Base-by-base conservation (phyloP, 805 yeast species). In the Citeromyces matritensis region DNA sequence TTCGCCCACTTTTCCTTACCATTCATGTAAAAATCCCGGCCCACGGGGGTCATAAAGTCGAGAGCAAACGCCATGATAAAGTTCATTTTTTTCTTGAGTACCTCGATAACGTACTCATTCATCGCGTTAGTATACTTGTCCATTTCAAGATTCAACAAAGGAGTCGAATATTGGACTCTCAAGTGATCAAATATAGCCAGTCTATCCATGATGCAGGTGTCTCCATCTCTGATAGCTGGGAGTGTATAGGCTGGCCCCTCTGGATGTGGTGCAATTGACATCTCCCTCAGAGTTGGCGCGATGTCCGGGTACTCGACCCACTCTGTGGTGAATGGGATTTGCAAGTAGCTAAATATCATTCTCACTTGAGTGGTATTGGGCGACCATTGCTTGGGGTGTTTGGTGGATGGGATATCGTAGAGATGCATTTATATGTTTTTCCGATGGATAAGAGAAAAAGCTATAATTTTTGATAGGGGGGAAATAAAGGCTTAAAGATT, bases 241-340 rank as follows among this genome's bases (percentile, higher is more conserved):
- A 31, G 24, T 13, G 33, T 31, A 13, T 31, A 31, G 23, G 12
- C 21, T 6, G 33, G 33, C 9, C 5, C 21, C 12, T 29, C 12
- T 15, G 14, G 13, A 29, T 29, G 26, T 5, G 29, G 33, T 23
- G 24, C 23, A 10, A 15, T 24, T 10, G 14, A 12, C 13, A 31
- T 17, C 30, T 31, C 10, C 15, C 15, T 14, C 5, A 31, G 15
- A 6, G 27, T 19, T 13, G 33, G 33, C 8, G 17, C 23, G 9
- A 31, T 23, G 15, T 31, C 29, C 9, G 33, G 24, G 25, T 31
- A 26, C 9, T 28, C 26, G 15, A 31, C 24, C 33, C 33, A 31
- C 1, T 31, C 23, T 12, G 15, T 29, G 10, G 14, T 19, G 23
- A 23, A 31, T n/a, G 33, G 30, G 10, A 31, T 25, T 26, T 31